Conservation (phyloP, 2,329 filamentous ascomycete genomes). For the Fusarium sp. region DNA sequence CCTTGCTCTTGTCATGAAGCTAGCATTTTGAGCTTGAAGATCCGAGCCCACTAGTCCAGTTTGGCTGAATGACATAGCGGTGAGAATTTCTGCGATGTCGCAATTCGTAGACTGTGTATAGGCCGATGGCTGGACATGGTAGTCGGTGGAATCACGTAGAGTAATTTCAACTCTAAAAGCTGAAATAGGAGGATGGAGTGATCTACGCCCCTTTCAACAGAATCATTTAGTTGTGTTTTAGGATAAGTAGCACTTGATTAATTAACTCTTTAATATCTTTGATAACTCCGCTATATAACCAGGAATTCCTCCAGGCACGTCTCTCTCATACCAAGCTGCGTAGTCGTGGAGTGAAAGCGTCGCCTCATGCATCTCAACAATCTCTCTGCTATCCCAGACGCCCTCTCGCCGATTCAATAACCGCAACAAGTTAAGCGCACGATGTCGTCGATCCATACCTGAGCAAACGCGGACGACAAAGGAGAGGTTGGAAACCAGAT, state of each 20-base stretch:
- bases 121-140: too few relatives aligned
- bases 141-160: too few relatives aligned
- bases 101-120: not conserved
- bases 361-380: slow-evolving; percentile 32
- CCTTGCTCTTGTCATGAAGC: not conserved
- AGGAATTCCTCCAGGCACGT: slow-evolving; percentile 21
- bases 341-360: slow-evolving; percentile 12
- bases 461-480: not conserved
- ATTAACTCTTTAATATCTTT: not conserved
- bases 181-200: too few relatives aligned
- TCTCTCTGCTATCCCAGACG: slow-evolving; percentile 38
- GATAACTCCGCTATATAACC: slow-evolving; percentile 17
- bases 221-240: too few relatives aligned
- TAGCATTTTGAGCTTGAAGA: not conserved
- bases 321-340: slow-evolving; percentile 1
- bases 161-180: too few relatives aligned
- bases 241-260: too few relatives aligned
- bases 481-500: not conserved
- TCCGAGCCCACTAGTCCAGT: not conserved
- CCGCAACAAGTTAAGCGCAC: not conserved
- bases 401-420: slow-evolving; percentile 34
- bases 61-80: not conserved
- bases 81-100: not conserved
- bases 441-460: not conserved
- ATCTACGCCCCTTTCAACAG: too few relatives aligned